Evolutionary conservation across 163 green algal species (phyloP).

Genomic region (Coccomyxa subellipsoidea): DNA sequence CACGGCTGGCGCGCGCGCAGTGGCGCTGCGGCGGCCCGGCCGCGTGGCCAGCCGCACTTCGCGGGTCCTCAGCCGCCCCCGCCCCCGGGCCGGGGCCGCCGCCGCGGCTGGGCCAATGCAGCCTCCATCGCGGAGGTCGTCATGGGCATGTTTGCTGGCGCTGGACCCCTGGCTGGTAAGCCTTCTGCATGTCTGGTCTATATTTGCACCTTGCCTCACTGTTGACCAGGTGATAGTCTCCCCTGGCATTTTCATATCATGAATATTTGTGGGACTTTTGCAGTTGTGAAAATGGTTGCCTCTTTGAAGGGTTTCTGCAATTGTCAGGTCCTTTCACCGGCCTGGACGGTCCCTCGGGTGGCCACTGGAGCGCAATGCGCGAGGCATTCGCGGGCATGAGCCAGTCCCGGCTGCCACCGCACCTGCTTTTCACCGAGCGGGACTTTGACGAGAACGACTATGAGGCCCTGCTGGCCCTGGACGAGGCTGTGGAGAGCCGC

Average conservation of each 20-base stretch:
- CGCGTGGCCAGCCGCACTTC: not conserved
- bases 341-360: not conserved
- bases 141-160: conserved; percentile 27
- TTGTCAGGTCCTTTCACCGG: not conserved
- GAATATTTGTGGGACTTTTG: not conserved
- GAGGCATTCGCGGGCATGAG: conserved; percentile 22
- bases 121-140: conserved; percentile 23
- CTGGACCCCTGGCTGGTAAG: not conserved
- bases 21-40: not conserved
- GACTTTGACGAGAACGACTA: conserved; percentile 62
- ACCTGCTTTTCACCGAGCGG: conserved; percentile 46
- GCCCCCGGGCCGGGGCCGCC: too few species aligned
- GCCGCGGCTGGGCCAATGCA: not conserved
- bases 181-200: not conserved
- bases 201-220: not conserved
- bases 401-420: conserved; percentile 31
- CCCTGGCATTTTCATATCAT: not conserved
- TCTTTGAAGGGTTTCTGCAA: not conserved
- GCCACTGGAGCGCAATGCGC: conserved; percentile 40
- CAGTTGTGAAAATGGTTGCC: not conserved
- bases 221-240: not conserved
- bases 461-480: conserved; percentile 54
- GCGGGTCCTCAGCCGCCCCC: not conserved
- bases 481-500: conserved; percentile 47
- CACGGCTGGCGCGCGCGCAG: not conserved